Percentiles rank a stretch among this genome's conserved stretches.
Evolutionary conservation across 1,284 basidiomycete genomes (phyloP).

Genomic region (Cutaneotrichosporon cyanovorans): DNA sequence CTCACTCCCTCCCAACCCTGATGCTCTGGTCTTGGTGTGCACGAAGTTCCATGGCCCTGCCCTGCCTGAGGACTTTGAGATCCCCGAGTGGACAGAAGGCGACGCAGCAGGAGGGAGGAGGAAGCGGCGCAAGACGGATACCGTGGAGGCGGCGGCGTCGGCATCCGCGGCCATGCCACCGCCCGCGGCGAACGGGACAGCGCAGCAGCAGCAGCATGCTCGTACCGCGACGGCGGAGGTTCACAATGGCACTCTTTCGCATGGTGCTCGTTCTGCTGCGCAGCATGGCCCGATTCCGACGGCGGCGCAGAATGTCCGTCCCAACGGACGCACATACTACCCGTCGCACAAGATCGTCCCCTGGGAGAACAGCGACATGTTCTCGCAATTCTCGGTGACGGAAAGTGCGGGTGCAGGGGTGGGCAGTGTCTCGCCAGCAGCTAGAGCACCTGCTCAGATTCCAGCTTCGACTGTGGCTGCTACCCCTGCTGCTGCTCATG

Average conservation of each 20-base stretch:
- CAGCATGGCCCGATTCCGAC: too few species aligned
- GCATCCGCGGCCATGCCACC: too few species aligned
- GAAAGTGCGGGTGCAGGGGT: neutral
- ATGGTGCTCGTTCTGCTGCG: too few species aligned
- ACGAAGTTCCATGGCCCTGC: constrained; percentile 6
- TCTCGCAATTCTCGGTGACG: constrained; percentile 10
- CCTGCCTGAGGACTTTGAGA: constrained; percentile 14
- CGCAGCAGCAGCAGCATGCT: too few species aligned
- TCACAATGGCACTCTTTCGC: too few species aligned
- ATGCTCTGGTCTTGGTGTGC: constrained; percentile 7
- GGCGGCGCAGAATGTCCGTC: constrained; percentile 9
- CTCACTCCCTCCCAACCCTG: constrained; percentile 6
- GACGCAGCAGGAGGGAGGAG: neutral
- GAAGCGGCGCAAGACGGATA: neutral
- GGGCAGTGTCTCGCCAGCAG: too few species aligned
- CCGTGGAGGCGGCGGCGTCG: neutral
- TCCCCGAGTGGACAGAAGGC: constrained; percentile 9
- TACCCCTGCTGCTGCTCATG: too few species aligned
- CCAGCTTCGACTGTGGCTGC: too few species aligned
- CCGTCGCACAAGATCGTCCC: constrained; percentile 12
- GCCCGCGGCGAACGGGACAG: too few species aligned
- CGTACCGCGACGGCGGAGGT: too few species aligned
- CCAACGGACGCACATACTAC: constrained; percentile 9
- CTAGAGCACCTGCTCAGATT: too few species aligned
- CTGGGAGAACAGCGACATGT: constrained; percentile 15